phyloP scores from a whole-genome alignment of 2,329 filamentous ascomycete genomes.

The Phaeosphaeriaceae sp. region DNA sequence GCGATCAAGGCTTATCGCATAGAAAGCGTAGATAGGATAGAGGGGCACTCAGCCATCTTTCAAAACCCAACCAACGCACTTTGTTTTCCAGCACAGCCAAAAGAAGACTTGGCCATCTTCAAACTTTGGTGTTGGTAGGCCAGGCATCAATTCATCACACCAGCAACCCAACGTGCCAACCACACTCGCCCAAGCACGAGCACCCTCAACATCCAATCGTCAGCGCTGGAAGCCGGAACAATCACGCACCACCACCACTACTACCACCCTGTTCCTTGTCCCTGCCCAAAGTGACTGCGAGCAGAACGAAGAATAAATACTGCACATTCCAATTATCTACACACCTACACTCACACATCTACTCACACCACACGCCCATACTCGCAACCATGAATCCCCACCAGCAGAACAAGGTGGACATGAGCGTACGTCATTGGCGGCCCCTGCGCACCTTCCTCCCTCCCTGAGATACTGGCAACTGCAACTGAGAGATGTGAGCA shows the following conservation, averaged over 20 bases:
- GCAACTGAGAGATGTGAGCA: not conserved
- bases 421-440: conserved; percentile 72
- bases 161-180: too few relatives aligned
- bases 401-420: conserved; percentile 98
- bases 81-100: too few relatives aligned
- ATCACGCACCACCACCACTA: conserved; percentile 17
- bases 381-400: conserved; percentile 80
- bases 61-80: not conserved
- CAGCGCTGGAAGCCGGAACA: conserved; percentile 28
- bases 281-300: conserved; percentile 29
- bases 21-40: conserved; percentile 11
- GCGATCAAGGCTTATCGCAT: conserved; percentile 44
- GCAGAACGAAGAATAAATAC: conserved; percentile 40
- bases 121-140: conserved; percentile 38
- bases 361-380: conserved; percentile 7
- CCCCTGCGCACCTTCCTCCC: conserved; percentile 17
- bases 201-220: conserved; percentile 39
- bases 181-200: conserved; percentile 30
- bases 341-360: conserved; percentile 20
- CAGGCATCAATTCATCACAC: conserved; percentile 13
- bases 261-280: conserved; percentile 38
- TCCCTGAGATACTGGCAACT: conserved; percentile 9
- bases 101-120: not conserved
- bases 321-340: conserved; percentile 5
- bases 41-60: conserved; percentile 25